Evolutionary conservation across 371 early-diverging fungal species (phyloP), one percentile per base, ranked within the genome.

Genomic region (Mortierella sp.): DNA sequence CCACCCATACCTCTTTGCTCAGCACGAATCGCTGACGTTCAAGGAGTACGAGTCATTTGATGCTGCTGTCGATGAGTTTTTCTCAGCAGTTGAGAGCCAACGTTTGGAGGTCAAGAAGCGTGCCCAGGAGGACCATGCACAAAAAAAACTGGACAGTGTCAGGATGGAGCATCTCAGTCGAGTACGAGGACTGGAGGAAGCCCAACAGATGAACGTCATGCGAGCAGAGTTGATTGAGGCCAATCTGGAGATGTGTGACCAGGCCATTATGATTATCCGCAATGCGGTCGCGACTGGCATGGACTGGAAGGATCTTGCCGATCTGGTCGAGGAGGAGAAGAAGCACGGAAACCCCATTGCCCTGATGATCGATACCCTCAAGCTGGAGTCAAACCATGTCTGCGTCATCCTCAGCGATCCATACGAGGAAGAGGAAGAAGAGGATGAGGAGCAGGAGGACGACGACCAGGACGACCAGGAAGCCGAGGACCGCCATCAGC

Each of bases 231-330:
- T 96, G 35, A 97, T 99, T 76, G 97, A 98, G 80, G 76, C 87
- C 41, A 97, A 97, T 83, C 85, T 96, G 58, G 94, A 95, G 68
- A 87, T 94, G 81, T 97, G 98, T 1, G 99, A 99, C 77, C 94
- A 95, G 58, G 94, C 97, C 1, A 94, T 99, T 65, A 87, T 92
- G 60, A 94, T 97, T 55, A 93, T 98, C 74, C 93, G 97, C 18
- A 93, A 93, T 82, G 96, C 96, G 48, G 91, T 99, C 8, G 98
- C 97, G 14, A 92, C 95, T 44, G 98, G 97, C 11, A 97, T 99
- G 95, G 98, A 98, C 88, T 99, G 99, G 99, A 91, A 91, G 76
- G 98, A 99, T 83, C 88, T 99, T 3, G 93, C 94, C 65, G 96
- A 96, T 78, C 88, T 98, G 35, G 94, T 99, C 3, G 88, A 91